A percentile compares a stretch with the other conserved stretches of the same genome.
phyloP scores from a whole-genome alignment of 305 asterid species.

The Solanum hybrid region DNA sequence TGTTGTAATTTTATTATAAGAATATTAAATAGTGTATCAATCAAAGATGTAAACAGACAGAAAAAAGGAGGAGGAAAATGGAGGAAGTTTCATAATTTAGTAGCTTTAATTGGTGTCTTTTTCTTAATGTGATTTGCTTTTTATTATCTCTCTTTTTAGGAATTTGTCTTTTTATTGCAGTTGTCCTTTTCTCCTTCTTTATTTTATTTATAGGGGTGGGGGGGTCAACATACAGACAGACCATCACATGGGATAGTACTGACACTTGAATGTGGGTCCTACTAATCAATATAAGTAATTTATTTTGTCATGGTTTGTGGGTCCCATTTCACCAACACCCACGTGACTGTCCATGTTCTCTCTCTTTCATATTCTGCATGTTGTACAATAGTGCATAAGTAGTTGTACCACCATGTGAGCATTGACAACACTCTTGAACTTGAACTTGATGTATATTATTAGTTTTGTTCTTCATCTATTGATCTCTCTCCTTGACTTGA shows the following conservation, averaged over 20 bases:
- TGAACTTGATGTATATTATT: neutral
- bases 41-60: neutral
- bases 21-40: neutral
- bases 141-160: neutral
- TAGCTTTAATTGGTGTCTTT: slow-evolving; percentile 22
- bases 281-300: neutral
- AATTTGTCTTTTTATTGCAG: slow-evolving; percentile 33
- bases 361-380: neutral
- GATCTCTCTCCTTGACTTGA: neutral
- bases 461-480: neutral
- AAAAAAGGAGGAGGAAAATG: slow-evolving; percentile 6
- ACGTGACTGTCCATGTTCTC: slow-evolving; percentile 9
- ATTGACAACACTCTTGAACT: neutral
- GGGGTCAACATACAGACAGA: neutral
- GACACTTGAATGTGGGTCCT: slow-evolving; percentile 7
- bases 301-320: slow-evolving; percentile 3
- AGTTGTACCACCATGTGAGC: neutral
- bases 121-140: slow-evolving; percentile 7
- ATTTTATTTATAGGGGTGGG: neutral
- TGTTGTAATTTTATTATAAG: neutral
- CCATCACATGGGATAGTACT: slow-evolving; percentile 16
- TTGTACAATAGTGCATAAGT: neutral
- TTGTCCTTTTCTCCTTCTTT: neutral
- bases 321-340: slow-evolving; percentile 1
- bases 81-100: slow-evolving; percentile 7